phyloP scores from a whole-genome alignment of 75 land plant species.

The Chamaecyparis obtusa region DNA sequence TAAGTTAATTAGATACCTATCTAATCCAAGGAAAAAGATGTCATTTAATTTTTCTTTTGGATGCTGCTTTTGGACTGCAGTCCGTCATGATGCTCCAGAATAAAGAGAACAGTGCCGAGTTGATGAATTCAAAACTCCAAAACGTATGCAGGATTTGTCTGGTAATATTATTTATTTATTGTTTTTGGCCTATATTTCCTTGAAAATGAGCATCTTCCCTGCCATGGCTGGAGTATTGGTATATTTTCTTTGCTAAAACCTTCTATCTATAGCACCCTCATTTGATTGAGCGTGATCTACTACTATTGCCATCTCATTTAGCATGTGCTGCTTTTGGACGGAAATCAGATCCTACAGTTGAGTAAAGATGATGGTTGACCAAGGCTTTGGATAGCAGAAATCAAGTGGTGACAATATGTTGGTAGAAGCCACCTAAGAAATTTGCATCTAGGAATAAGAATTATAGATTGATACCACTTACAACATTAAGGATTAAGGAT shows the following conservation, averaged over 20 bases:
- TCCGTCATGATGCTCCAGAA: background rate
- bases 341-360: background rate
- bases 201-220: too few species aligned
- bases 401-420: background rate
- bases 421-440: background rate
- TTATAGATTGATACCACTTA: background rate
- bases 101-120: background rate
- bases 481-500: background rate
- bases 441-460: background rate
- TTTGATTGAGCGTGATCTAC: background rate
- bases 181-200: background rate
- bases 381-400: background rate
- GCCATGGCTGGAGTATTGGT: too few species aligned
- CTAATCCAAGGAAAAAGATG: background rate
- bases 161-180: too few species aligned
- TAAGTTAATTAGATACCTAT: too few species aligned
- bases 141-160: background rate
- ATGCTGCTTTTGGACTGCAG: background rate
- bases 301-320: too few species aligned
- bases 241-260: background rate
- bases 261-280: background rate
- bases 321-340: too few species aligned
- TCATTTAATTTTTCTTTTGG: background rate
- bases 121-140: background rate
- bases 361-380: too few species aligned